These are phyloP conservation scores for Chlorociboria aeruginascens DNA, from an alignment of 495 filamentous ascomycete genomes.

Conservation along the genomic window DNA sequence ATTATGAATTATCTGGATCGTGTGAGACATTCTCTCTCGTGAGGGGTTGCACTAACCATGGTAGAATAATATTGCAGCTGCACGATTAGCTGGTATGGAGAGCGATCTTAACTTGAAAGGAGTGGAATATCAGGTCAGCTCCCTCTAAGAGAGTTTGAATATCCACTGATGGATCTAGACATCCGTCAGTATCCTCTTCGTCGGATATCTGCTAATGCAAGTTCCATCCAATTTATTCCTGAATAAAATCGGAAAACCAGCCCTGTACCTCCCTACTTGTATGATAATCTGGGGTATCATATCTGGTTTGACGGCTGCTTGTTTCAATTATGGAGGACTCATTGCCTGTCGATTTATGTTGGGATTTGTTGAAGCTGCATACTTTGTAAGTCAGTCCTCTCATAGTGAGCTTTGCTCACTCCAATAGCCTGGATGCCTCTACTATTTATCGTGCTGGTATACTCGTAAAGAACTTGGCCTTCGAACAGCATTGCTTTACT, in stretches of 20 bases:
- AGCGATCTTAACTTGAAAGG: constrained; percentile 32
- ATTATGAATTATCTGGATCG: constrained; percentile 76
- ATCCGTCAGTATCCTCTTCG: constrained; percentile 31
- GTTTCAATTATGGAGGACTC: constrained; percentile 46
- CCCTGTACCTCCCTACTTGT: constrained; percentile 48
- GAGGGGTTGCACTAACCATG: neutral
- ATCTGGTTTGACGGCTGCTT: constrained; percentile 47
- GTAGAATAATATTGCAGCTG: constrained; percentile 39
- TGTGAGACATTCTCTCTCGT: constrained; percentile 28
- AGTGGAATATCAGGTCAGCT: constrained; percentile 35
- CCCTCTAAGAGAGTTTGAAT: neutral
- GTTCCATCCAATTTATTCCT: constrained; percentile 50
- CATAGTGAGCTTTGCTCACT: constrained; percentile 29
- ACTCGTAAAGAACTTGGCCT: constrained; percentile 38
- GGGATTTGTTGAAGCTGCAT: constrained; percentile 46
- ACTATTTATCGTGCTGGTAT: constrained; percentile 45
- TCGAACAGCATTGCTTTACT: constrained; percentile 49
- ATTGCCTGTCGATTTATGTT: constrained; percentile 59
- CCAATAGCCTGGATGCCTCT: constrained; percentile 30
- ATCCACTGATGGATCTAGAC: constrained; percentile 6
- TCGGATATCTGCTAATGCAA: constrained; percentile 20
- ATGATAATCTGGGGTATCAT: constrained; percentile 70
- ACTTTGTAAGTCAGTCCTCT: constrained; percentile 29
- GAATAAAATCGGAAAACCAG: constrained; percentile 46
- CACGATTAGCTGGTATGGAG: constrained; percentile 35